Evolutionary conservation across 768 basidiomycete genomes (phyloP), one percentile per base, ranked within the genome.

Genomic region (Leccinum subgranulosum): DNA sequence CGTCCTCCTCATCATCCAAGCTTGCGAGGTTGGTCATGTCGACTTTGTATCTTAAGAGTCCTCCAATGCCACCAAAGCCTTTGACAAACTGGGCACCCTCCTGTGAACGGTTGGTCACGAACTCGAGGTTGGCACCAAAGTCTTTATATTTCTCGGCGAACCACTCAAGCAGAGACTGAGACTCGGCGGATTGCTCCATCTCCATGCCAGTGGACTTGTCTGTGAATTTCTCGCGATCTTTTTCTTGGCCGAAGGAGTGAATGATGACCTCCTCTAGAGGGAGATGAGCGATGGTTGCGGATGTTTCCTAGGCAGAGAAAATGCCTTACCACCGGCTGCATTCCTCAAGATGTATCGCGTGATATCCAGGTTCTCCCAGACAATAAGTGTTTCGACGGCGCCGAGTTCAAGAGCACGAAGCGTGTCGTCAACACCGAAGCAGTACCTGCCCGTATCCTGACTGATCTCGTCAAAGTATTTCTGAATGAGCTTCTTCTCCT

Each of bases 381-480:
- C 96, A 66, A 99, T 90, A 62, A 99, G 78, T 2, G 95, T 98
- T 77, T 99, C 97, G 46, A 95, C 92, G 15, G 97, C 87, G 61
- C 97, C 97, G 52, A 99, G 84, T 67, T 99, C 97, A 50, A 99
- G 84, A 15, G 90, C 93, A 73, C 96, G 97, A 62, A 99, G 82
- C 1, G 96, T 98, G 70, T 99, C 97, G 15, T 92, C 92, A 60
- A 99, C 85, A 76, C 97, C 97, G 72, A 96, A 98, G 77, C 95
- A 97, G 77, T 96, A 98, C 73, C 88, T 92, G 66, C 86, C 92
- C 34, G 92, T 94, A 68, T 99, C 97, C 71, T 92, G 91, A 65
- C 94, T 96, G 76, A 99, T 99, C 76, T 99, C 97, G 68, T 98
- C 96, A 71, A 99, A 99, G 79, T 98, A 98, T 72, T 84, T 90